Conservation (phyloP, 1,139 yeast genomes). For the Kodamaea derodonti region DNA sequence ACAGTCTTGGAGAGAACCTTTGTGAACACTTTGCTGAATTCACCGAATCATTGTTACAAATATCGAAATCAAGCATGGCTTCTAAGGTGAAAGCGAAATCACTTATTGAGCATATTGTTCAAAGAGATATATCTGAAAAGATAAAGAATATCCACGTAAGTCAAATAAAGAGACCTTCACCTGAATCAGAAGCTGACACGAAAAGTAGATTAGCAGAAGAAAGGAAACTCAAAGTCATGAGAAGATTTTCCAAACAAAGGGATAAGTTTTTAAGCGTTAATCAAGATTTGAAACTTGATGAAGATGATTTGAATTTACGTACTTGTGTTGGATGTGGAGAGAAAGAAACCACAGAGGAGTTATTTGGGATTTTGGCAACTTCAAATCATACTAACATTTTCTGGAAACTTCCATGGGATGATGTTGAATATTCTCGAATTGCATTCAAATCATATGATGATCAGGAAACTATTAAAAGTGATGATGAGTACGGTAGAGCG, state of each 20-base stretch:
- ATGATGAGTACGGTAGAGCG: conserved; percentile 25
- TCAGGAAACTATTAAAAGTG: conserved; percentile 9
- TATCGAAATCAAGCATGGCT: background rate
- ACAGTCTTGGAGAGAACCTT: background rate
- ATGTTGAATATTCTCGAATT: conserved; percentile 6
- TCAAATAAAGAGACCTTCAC: conserved; percentile 16
- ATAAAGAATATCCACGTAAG: background rate
- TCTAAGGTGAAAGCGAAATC: background rate
- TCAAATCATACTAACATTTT: conserved; percentile 35
- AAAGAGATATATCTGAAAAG: background rate
- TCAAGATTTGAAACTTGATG: conserved; percentile 18
- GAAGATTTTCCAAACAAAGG: conserved; percentile 40
- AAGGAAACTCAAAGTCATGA: conserved; percentile 37
- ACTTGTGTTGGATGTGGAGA: conserved; percentile 72
- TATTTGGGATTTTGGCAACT: conserved; percentile 53
- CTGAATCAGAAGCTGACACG: conserved; percentile 42
- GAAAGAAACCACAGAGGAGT: conserved; percentile 37
- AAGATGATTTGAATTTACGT: conserved; percentile 18
- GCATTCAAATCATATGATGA: conserved; percentile 29
- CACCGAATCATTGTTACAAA: background rate
- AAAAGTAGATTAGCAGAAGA: conserved; percentile 37
- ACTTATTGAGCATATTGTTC: too few relatives aligned
- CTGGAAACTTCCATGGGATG: conserved; percentile 43
- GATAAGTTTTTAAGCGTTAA: conserved; percentile 35
- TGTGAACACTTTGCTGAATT: background rate